Base-by-base conservation (phyloP, 1,284 basidiomycete species). In the Lentinula novae-zelandiae region DNA sequence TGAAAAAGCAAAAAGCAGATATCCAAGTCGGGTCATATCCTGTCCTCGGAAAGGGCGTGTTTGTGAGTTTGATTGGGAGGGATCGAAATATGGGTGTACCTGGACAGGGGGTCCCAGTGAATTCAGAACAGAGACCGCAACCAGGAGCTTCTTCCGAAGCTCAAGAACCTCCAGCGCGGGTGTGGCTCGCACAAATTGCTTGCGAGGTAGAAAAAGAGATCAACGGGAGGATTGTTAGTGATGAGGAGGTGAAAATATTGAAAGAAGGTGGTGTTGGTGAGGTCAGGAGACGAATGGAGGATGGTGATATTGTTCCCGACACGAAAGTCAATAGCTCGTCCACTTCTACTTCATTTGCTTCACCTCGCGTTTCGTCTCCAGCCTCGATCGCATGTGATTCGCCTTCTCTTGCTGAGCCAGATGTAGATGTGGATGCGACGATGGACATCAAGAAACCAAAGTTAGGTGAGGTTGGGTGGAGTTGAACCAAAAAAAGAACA, bases 21-120 rank as follows among this genome's bases (percentile, higher is more conserved):
- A 87, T 98, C 61, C 88, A 91, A 68, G 83, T 96, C 34, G 93
- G 94, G 3, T 92, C 89, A 15, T 96, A 93, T 71, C 90, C 90
- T 5, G 80, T 84, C 53, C 73, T 90, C 15, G 74, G 79, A 59
- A 75, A 75, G 62, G 90, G 87, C 58, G 87, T 84, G 9, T 70
- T 86, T 56, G 87, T 93, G 17, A 85, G 84, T 33, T 76, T 94
- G 59, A 93, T 94, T 66, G 90, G 91, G 0, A 80, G 81, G 58
- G 77, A 89, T 65, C 76, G 60, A 8, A 54, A 60, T 53, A 42
- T 56, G 39, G 53, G 38, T 54, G 22, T 58, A 38, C 61, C 60
- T n/a, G 58, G 60, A 13, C 42, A 44, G 42, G 27, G 27, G 17
- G 42, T 50, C 8, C 48, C 38, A 17, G 13, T 17, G 2, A 3